Evolutionary conservation across 176 grass and related monocot species (phyloP), one percentile per base, ranked within the genome.

Genomic region (Elymus sibiricus): DNA sequence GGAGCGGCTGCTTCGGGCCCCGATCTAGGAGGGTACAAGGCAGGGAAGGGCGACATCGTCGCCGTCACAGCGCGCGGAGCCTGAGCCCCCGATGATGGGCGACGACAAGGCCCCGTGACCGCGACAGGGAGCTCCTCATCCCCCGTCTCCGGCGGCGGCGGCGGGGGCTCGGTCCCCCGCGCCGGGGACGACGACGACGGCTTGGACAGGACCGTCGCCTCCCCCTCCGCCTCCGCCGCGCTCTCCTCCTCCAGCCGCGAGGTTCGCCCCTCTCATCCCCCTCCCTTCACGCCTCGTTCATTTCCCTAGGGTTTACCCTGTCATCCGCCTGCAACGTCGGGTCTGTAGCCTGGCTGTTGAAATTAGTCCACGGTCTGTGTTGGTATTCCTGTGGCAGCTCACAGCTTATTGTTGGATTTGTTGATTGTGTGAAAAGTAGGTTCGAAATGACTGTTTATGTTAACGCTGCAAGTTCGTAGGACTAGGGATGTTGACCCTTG

Each of bases 101-200:
- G 95, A 93, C 74, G 93, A 90, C 83, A 97, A 94, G 85, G 87
- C 89, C n/a, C 77, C 81, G 83, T 75, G 95, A 92, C 80, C 79
- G 79, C 17, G 92, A 94, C 83, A 69, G 90, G 31, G 92, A 97
- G 86, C 95, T 97, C 67, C 90, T 94, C 75, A 97, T 97, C 84
- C 92, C 39, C 92, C 66, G 90, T 94, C 84, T 85, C 92, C 75
- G 24, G 88, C 15, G 84, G 83, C 64, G 90, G 88, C 19, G 13
- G 86, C 21, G 88, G 86, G 17, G 87, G 87, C 27, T 76, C 69
- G 29, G 39, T 80, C 31, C 76, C 86, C 81, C 86, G 16, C 16
- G 49, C 31, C 12, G 70, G 31, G 25, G 84, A 81, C 32, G 79
- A 60, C 17, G 92, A 84, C 25, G 79, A 47, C 40, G 84, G 88